Conservation (phyloP, 352 stramenopile genomes). For the Globisporangium ultimum region DNA sequence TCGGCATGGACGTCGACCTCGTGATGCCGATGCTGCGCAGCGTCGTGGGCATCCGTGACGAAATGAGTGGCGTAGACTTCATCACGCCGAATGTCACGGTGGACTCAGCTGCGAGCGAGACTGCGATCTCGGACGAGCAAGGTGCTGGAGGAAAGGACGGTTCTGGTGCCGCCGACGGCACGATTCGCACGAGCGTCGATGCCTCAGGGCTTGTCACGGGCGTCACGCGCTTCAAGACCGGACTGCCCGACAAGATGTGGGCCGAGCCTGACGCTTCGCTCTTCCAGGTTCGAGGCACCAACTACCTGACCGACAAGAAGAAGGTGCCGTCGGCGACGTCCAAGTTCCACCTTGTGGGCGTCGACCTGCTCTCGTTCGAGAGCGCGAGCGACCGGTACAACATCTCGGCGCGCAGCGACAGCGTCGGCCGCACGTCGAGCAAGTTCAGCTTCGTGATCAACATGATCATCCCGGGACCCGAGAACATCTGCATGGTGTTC, state of each 20-base stretch:
- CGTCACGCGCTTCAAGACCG: constrained; percentile 67
- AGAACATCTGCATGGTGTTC: constrained; percentile 82
- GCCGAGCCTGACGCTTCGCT: constrained; percentile 74
- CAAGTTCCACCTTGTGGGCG: constrained; percentile 78
- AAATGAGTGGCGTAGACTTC: constrained; percentile 81
- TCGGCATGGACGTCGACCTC: constrained; percentile 87
- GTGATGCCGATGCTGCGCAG: constrained; percentile 84
- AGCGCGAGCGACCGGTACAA: constrained; percentile 70
- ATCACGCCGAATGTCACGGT: constrained; percentile 86
- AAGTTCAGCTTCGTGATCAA: constrained; percentile 91
- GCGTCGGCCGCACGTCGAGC: constrained; percentile 58
- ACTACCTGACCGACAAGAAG: constrained; percentile 89
- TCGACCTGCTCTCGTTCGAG: constrained; percentile 83
- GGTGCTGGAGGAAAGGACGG: constrained; percentile 8
- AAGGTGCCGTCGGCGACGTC: constrained; percentile 72
- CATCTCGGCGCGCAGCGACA: constrained; percentile 63
- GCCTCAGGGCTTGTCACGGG: constrained; percentile 55
- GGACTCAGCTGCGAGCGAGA: constrained; percentile 10
- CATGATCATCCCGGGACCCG: constrained; percentile 82
- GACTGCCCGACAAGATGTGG: constrained; percentile 81
- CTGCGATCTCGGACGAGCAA: background rate
- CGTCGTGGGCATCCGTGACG: constrained; percentile 81
- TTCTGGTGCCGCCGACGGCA: constrained; percentile 13
- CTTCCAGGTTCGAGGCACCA: constrained; percentile 83
- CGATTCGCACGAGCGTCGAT: constrained; percentile 50